phyloP scores from a whole-genome alignment of 1,284 basidiomycete species.

The Cryptococcus sp. region DNA sequence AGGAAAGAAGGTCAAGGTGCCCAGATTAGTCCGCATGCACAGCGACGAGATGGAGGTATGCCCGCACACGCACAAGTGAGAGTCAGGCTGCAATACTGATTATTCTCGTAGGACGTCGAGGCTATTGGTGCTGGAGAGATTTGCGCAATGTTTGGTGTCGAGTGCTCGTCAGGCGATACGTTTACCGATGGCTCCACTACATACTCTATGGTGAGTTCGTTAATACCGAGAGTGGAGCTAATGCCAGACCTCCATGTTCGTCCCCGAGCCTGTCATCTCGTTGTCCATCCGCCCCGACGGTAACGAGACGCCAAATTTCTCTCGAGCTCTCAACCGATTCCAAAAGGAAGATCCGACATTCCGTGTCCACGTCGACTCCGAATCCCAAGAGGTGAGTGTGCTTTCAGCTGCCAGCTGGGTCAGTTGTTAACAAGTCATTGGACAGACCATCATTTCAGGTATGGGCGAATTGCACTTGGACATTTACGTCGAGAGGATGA shows the following conservation, averaged over 20 bases:
- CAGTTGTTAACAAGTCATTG: background rate
- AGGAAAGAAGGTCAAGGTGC: slow-evolving; percentile 98
- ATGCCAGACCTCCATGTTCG: slow-evolving; percentile 90
- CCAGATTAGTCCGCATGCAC: slow-evolving; percentile 96
- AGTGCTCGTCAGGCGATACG: slow-evolving; percentile 97
- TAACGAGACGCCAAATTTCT: slow-evolving; percentile 92
- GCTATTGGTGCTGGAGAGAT: slow-evolving; percentile 98
- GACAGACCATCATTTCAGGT: slow-evolving; percentile 95
- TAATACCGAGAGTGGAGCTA: background rate
- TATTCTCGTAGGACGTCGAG: slow-evolving; percentile 71
- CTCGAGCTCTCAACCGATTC: slow-evolving; percentile 94
- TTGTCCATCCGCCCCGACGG: slow-evolving; percentile 90
- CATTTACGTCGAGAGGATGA: slow-evolving; percentile 99
- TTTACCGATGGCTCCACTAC: slow-evolving; percentile 89
- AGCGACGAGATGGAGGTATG: slow-evolving; percentile 96
- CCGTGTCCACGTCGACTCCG: slow-evolving; percentile 90
- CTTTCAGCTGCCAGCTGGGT: too few relatives aligned
- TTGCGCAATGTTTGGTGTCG: slow-evolving; percentile 98
- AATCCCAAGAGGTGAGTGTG: slow-evolving; percentile 78
- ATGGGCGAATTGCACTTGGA: slow-evolving; percentile 99
- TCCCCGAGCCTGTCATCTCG: slow-evolving; percentile 97
- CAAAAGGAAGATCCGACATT: slow-evolving; percentile 99
- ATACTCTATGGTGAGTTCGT: slow-evolving; percentile 75
- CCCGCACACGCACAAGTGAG: background rate
- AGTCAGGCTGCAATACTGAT: slow-evolving; percentile 6